Evolutionary conservation across 2,329 filamentous ascomycete genomes (phyloP).

Genomic region (Neocucurbitaria cava): DNA sequence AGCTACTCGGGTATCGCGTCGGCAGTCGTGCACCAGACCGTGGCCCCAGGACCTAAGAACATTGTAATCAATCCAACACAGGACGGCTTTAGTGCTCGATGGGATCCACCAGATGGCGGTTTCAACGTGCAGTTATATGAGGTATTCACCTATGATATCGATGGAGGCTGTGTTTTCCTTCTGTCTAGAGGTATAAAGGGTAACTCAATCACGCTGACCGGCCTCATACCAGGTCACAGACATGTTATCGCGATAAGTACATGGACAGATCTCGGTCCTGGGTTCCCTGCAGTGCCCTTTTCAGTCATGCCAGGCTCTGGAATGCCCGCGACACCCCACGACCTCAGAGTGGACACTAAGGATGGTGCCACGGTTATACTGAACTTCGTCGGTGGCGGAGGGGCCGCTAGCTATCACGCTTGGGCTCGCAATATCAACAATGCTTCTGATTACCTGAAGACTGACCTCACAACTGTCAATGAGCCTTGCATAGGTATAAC

Average conservation of each 20-base stretch:
- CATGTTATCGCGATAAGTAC: constrained; percentile 6
- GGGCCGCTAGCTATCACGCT: constrained; percentile 1
- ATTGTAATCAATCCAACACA: constrained; percentile 1
- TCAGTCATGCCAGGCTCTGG: constrained; percentile 2
- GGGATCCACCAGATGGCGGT: constrained; percentile 3
- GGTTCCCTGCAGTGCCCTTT: not conserved
- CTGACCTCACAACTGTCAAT: not conserved
- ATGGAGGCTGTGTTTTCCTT: constrained; percentile 2
- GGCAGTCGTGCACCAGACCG: constrained; percentile 1
- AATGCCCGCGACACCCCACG: not conserved
- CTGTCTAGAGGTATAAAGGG: constrained; percentile 6
- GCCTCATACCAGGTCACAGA: constrained; percentile 3
- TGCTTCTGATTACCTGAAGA: not conserved
- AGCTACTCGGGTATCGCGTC: not conserved
- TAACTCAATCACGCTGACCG: constrained; percentile 2
- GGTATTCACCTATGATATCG: constrained; percentile 5
- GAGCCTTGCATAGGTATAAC: constrained; percentile 2
- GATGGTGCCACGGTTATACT: constrained; percentile 3
- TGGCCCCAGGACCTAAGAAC: constrained; percentile 8
- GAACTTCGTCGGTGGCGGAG: not conserved
- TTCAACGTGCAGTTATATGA: constrained; percentile 5
- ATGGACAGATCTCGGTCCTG: constrained; percentile 5
- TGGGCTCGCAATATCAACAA: constrained; percentile 4
- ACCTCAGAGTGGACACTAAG: not conserved
- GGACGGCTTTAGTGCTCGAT: constrained; percentile 4